These are phyloP conservation scores for Neofusicoccum sp. DNA, from an alignment of 2,329 filamentous ascomycete genomes.

Conservation along the genomic window DNA sequence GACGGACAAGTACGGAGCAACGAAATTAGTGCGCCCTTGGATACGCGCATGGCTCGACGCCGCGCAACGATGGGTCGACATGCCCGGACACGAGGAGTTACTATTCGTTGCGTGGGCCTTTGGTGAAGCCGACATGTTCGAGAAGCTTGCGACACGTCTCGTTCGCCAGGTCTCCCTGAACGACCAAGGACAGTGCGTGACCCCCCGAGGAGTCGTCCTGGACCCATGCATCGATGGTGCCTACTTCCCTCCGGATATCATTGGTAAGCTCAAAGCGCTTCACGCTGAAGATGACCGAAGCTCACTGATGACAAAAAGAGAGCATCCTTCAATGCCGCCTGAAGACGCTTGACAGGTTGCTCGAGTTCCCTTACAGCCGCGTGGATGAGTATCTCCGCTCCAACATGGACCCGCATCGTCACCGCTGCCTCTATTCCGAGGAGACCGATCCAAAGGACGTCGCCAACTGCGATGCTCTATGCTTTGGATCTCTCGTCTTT, in stretches of 20 bases:
- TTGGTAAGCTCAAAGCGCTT: no score
- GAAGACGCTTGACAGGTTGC: neutral
- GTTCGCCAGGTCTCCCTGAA: neutral
- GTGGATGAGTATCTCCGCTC: neutral
- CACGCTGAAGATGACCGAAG: no score
- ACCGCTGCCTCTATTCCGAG: neutral
- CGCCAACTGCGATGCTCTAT: neutral
- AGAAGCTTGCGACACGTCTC: neutral
- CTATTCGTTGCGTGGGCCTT: neutral
- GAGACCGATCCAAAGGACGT: neutral
- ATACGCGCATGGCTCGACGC: neutral
- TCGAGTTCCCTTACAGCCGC: neutral
- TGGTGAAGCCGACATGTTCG: neutral
- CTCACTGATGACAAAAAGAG: neutral
- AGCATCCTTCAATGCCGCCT: neutral
- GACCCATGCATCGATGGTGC: neutral
- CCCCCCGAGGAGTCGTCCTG: neutral
- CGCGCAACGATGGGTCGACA: neutral
- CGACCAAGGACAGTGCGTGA: neutral
- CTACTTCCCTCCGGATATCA: neutral
- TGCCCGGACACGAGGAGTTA: neutral
- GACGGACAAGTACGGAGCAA: constrained; percentile 13
- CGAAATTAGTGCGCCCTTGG: constrained; percentile 4
- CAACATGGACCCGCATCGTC: neutral
- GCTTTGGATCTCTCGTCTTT: neutral